Base-by-base conservation (phyloP, 495 filamentous ascomycete species). In the Penicillium cinerascens region DNA sequence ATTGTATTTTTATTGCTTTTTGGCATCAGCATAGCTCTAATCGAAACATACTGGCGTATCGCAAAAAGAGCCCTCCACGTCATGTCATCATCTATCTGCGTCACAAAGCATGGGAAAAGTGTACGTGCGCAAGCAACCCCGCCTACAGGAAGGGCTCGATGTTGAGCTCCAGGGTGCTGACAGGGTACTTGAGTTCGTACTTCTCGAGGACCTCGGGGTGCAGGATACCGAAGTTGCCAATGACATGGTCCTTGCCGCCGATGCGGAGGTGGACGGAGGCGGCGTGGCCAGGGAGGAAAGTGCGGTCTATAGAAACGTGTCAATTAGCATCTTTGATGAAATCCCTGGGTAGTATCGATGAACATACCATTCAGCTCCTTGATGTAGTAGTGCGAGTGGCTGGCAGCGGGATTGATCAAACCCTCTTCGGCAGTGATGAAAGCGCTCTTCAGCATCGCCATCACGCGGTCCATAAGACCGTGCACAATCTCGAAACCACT, bases 401-500 rank as follows among this genome's bases (percentile, higher is more conserved):
- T 69, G 61, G 76, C 68, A 42, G 65, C 70, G 21, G 73, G 63
- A 64, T 81, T 78, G 54, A 80, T 66, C 17, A 90, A 67, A 2
- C 85, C 86, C 59, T 91, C 88, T 54, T 91, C 88, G 49, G 79
- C 75, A 5, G 82, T 87, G 41, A 91, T 72, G 74, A 95, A 95
- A 35, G 84, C 82, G 21, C 80, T 84, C 59, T 87, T 87, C 42
- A 99, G 78, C 95, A 99, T 97, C 38, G 87, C 74, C 82, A 99
- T 86, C 49, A 97, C 74, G 15, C 93, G 85, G 65, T 97, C 93
- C 23, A 99, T 69, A 55, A 99, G 76, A 44, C 93, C 95, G 75
- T 97, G 95, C 6, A 99, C 91, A 44, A 95, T 74, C 70, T 99
- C 95, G 71, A 99, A 99, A 16, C 93, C 93, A 56, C 86, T 89